These are phyloP conservation scores for Vitis amurensis DNA, from an alignment of 164 flowering plant genomes.

Conservation along the genomic window DNA sequence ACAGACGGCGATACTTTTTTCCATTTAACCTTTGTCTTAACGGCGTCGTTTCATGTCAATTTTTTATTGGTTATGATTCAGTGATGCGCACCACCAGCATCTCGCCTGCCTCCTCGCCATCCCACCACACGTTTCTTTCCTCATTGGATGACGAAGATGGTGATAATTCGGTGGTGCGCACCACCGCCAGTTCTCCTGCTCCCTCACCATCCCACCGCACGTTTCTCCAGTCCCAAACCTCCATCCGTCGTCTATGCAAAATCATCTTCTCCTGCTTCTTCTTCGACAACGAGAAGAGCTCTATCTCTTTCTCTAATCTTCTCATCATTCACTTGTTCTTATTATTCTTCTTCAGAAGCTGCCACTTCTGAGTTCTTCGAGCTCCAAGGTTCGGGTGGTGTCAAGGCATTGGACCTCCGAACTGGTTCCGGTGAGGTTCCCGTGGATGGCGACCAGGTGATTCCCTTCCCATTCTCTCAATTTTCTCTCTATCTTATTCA, in stretches of 20 bases:
- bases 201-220: constrained; percentile 11
- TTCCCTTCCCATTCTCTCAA: background rate
- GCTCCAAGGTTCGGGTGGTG: constrained; percentile 63
- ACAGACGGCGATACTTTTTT: too few species aligned
- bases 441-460: constrained; percentile 56
- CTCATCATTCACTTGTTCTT: constrained; percentile 3
- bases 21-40: too few species aligned
- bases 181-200: background rate
- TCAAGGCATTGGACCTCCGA: constrained; percentile 63
- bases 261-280: constrained; percentile 6
- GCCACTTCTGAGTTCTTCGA: constrained; percentile 40
- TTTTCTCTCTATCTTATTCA: background rate
- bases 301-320: constrained; percentile 15
- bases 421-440: constrained; percentile 46
- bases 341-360: constrained; percentile 20
- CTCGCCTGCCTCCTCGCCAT: too few species aligned
- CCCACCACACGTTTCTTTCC: too few species aligned
- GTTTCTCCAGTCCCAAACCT: background rate
- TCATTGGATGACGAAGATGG: background rate
- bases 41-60: too few species aligned
- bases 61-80: too few species aligned
- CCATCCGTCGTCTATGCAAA: constrained; percentile 1
- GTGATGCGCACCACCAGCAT: too few species aligned
- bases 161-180: constrained; percentile 18
- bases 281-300: constrained; percentile 16